A percentile compares a stretch with the other conserved stretches of the same genome.
These are phyloP conservation scores for Phylloporus scabripes DNA, from an alignment of 768 basidiomycete species.

Conservation along the genomic window DNA sequence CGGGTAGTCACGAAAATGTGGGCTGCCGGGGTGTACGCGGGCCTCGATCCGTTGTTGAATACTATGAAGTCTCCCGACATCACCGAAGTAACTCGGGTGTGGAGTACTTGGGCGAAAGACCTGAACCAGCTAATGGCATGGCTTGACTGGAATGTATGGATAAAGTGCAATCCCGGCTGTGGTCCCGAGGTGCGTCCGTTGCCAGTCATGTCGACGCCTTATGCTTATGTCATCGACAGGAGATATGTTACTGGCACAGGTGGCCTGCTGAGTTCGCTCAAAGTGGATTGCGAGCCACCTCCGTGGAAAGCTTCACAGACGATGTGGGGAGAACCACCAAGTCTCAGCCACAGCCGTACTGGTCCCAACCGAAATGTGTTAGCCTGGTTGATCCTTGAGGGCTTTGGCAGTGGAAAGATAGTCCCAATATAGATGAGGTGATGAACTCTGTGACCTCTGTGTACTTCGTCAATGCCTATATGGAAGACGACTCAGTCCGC, in stretches of 20 bases:
- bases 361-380: neutral
- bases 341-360: neutral
- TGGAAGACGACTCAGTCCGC: no score
- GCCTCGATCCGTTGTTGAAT: conserved; percentile 5
- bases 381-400: neutral
- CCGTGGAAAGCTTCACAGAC: neutral
- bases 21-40: conserved; percentile 20
- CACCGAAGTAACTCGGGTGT: conserved; percentile 5
- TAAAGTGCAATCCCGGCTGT: conserved; percentile 42
- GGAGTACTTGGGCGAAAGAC: conserved; percentile 30
- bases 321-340: neutral
- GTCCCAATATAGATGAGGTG: no score
- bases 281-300: neutral
- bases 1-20: conserved; percentile 36
- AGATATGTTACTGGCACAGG: conserved; percentile 14
- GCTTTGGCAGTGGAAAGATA: no score
- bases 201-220: neutral
- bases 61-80: neutral
- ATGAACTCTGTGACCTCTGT: no score
- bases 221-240: conserved; percentile 1
- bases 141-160: conserved; percentile 50
- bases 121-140: conserved; percentile 37
- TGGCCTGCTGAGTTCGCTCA: conserved; percentile 4
- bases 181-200: conserved; percentile 35
- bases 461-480: no score